Evolutionary conservation across 306 rosid genomes (phyloP).

Genomic region (Cucumis hystrix): DNA sequence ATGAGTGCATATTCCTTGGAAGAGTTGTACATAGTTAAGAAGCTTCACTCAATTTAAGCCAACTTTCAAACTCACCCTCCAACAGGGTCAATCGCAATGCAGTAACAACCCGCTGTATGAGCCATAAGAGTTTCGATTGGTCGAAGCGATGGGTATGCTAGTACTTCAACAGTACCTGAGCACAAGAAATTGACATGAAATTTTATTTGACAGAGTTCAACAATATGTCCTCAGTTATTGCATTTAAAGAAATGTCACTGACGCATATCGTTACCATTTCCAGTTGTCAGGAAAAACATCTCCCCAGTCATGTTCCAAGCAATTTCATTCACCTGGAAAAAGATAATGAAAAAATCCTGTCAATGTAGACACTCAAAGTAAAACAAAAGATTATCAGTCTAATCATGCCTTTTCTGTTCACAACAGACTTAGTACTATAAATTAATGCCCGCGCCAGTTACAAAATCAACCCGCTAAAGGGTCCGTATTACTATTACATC

Average conservation of each 20-base stretch:
- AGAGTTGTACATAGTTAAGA: not conserved
- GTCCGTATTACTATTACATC: not conserved
- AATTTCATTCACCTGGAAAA: conserved; percentile 79
- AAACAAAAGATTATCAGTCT: not conserved
- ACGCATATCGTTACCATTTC: conserved; percentile 48
- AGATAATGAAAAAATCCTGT: not conserved
- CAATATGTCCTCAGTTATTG: not conserved
- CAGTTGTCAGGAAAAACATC: conserved; percentile 81
- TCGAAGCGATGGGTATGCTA: conserved; percentile 78
- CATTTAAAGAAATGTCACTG: not conserved
- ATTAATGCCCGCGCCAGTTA: not conserved
- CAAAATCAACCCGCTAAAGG: not conserved
- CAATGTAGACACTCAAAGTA: not conserved
- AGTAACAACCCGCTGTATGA: conserved; percentile 97
- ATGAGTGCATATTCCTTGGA: not conserved
- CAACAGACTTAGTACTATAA: not conserved
- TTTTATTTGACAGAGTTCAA: not conserved
- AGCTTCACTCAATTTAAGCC: not conserved
- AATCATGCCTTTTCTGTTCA: not conserved
- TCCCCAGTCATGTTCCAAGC: conserved; percentile 97
- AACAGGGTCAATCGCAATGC: conserved; percentile 89
- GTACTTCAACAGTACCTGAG: conserved; percentile 83
- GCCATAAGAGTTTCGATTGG: conserved; percentile 90
- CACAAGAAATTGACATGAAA: conserved; percentile 1
- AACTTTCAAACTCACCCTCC: conserved; percentile 51